phyloP scores from a whole-genome alignment of 176 grass and related monocot genomes.

The Panicum miliaceum region DNA sequence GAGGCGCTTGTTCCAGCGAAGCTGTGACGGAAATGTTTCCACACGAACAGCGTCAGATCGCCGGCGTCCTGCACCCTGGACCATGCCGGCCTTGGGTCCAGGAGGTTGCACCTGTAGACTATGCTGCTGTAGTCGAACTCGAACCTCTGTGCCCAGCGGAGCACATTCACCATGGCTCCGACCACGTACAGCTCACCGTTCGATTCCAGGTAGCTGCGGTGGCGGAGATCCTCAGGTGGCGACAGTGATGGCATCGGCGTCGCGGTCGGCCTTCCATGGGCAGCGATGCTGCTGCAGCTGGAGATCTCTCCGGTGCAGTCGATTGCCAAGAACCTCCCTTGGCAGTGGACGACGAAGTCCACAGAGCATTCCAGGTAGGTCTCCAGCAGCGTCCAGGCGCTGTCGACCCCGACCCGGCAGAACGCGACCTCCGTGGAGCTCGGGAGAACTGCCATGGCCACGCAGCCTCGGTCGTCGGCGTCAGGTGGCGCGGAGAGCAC shows the following conservation, averaged over 20 bases:
- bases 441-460: conserved; percentile 33
- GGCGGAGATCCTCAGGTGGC: background rate
- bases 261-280: background rate
- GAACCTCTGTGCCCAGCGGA: background rate
- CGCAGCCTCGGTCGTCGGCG: background rate
- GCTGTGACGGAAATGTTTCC: background rate
- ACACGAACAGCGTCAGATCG: background rate
- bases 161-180: background rate
- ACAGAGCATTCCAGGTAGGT: background rate
- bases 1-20: conserved; percentile 6
- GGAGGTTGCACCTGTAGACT: background rate
- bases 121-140: background rate
- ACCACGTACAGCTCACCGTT: conserved; percentile 40
- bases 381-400: conserved; percentile 24
- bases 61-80: conserved; percentile 4
- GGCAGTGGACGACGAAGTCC: background rate
- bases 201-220: conserved; percentile 18
- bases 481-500: conserved; percentile 19
- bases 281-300: background rate
- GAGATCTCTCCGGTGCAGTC: background rate
- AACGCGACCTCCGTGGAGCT: conserved; percentile 28
- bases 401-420: conserved; percentile 29
- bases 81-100: background rate
- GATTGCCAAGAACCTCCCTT: background rate
- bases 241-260: background rate